Evolutionary conservation across 768 basidiomycete genomes (phyloP).

Genomic region (Suillus ampliporus): DNA sequence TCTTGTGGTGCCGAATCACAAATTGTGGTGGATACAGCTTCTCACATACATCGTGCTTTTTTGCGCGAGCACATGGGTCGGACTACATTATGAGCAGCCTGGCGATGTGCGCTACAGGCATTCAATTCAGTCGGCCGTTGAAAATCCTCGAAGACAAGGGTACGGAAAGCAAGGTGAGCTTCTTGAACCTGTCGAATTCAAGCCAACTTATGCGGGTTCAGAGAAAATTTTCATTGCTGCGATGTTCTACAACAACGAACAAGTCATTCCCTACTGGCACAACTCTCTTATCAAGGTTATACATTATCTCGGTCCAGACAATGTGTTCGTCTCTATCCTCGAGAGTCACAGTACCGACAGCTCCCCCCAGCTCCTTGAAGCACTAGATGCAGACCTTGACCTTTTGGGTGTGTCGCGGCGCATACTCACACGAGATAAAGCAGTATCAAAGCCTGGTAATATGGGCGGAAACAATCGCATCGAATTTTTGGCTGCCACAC

Average conservation of each 20-base stretch:
- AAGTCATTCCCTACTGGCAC: slow-evolving; percentile 46
- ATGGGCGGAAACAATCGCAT: slow-evolving; percentile 34
- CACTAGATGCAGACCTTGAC: slow-evolving; percentile 30
- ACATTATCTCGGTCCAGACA: slow-evolving; percentile 45
- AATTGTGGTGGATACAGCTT: slow-evolving; percentile 7
- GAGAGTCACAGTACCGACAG: slow-evolving; percentile 44
- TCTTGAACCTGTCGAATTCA: not conserved
- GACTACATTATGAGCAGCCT: slow-evolving; percentile 10
- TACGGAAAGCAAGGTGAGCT: slow-evolving; percentile 12
- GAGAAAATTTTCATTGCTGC: slow-evolving; percentile 46
- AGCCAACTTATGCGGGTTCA: not conserved
- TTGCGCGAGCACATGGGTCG: not conserved
- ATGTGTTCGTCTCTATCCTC: slow-evolving; percentile 47
- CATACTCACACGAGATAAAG: slow-evolving; percentile 34
- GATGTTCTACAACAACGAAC: slow-evolving; percentile 46
- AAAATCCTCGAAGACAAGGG: slow-evolving; percentile 5
- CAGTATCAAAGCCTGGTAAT: slow-evolving; percentile 26
- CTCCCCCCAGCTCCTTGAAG: slow-evolving; percentile 36
- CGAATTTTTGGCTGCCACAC: slow-evolving; percentile 42
- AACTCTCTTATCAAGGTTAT: slow-evolving; percentile 39
- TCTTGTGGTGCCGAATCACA: not conserved
- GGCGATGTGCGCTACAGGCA: slow-evolving; percentile 13
- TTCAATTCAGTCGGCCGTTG: not conserved
- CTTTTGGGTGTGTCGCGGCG: slow-evolving; percentile 31
- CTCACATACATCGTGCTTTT: slow-evolving; percentile 1